Evolutionary conservation across 164 flowering plant genomes (phyloP), one percentile per base, ranked within the genome.

Genomic region (Cinnamomum chago): DNA sequence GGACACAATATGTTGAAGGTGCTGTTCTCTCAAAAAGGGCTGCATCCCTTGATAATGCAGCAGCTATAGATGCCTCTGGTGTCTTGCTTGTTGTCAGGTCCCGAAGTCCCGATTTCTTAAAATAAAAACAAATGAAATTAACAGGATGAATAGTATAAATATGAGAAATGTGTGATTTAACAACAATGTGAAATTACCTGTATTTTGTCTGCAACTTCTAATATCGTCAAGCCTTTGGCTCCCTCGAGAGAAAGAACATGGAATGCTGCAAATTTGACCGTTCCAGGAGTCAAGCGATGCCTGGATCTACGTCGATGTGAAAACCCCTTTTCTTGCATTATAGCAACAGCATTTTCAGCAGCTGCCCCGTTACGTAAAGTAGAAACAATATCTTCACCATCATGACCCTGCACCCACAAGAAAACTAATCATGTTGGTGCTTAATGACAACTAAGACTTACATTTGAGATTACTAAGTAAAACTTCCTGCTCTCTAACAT

Each of bases 81-180:
- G 98, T 94, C 86, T 91, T 94, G 86, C 97, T 94, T 40, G 98
- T 92, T 7, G 93, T 90, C 66, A 94, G 90, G 81, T 94, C 97
- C 70, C 98, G 85, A 65, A 92, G 92, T 35, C 98, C 98, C 81
- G 97, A 92, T 92, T 86, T 92, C 97, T 94, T 20, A 50, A 14
- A 58, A 83, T 22, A 50, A 80, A 70, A 5, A 66, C 66, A 68
- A 75, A 65, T 40, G 23, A 78, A 52, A 65, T 75, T 27, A 68
- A 58, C 73, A 50, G 17, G n/a, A 24, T 30, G 24, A 13, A 70
- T 15, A 40, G 28, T 20, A 20, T 15, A 55, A 14, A 55, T 55
- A 55, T 40, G 74, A 66, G 35, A 66, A 5, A 33, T 24, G 50
- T 6, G 40, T n/a, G 68, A 51, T 68, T 22, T 51, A 55, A 22